These are phyloP conservation scores for Aspergillus sparsus DNA, from an alignment of 495 filamentous ascomycete genomes.

Conservation along the genomic window DNA sequence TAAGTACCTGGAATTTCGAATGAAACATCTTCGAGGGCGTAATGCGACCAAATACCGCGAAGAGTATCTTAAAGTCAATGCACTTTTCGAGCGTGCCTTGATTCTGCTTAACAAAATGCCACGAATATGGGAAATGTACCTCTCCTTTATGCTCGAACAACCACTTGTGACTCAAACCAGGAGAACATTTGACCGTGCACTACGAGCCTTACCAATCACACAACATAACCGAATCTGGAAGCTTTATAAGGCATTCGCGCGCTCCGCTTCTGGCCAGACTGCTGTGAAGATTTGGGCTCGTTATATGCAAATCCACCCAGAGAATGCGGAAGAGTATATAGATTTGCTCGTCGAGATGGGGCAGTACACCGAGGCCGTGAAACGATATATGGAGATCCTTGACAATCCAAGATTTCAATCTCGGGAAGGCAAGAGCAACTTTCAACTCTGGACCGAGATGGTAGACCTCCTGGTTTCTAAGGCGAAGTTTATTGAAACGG, in stretches of 20 bases:
- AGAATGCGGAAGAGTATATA: conserved; percentile 94
- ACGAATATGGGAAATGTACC: conserved; percentile 96
- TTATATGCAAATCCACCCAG: conserved; percentile 98
- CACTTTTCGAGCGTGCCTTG: conserved; percentile 90
- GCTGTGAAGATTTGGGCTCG: conserved; percentile 91
- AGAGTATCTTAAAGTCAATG: conserved; percentile 92
- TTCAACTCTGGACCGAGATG: conserved; percentile 98
- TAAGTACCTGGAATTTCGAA: conserved; percentile 85
- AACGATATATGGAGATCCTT: conserved; percentile 89
- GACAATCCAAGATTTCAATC: conserved; percentile 91
- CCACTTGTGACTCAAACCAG: conserved; percentile 89
- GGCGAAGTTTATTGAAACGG: conserved; percentile 81
- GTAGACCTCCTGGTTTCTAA: conserved; percentile 93
- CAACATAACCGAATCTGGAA: conserved; percentile 98
- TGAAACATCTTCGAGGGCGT: conserved; percentile 76
- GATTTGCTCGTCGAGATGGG: conserved; percentile 79
- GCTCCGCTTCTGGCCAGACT: conserved; percentile 87
- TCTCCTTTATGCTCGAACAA: conserved; percentile 86
- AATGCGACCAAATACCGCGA: conserved; percentile 79
- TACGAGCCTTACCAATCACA: conserved; percentile 91
- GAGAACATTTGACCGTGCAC: conserved; percentile 88
- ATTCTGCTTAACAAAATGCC: conserved; percentile 99
- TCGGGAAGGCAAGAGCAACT: conserved; percentile 90
- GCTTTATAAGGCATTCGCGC: conserved; percentile 88
- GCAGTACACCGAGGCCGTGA: conserved; percentile 88